Conservation (phyloP, 371 early-diverging fungal species). For the Mucor indicus region DNA sequence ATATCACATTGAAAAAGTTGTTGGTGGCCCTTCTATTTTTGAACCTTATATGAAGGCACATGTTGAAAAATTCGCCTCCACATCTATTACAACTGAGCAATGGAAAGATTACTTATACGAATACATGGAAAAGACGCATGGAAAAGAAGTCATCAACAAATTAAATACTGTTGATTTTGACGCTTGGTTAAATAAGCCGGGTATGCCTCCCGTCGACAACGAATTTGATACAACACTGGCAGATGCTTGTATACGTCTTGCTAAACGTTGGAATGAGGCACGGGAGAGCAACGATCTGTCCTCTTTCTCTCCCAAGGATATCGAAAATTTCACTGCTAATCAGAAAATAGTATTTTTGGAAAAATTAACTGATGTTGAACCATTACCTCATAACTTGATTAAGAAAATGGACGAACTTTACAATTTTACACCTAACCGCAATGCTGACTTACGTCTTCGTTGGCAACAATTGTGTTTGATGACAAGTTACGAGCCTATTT, state of each 20-base stretch:
- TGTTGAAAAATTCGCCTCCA: constrained; percentile 79
- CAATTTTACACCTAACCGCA: constrained; percentile 63
- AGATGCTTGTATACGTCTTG: constrained; percentile 74
- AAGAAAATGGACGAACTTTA: constrained; percentile 76
- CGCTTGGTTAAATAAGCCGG: constrained; percentile 81
- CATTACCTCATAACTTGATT: constrained; percentile 62
- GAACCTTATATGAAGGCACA: constrained; percentile 85
- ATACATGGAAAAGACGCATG: constrained; percentile 63
- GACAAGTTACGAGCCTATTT: constrained; percentile 73
- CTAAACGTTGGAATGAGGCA: constrained; percentile 70
- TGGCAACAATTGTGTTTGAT: constrained; percentile 85
- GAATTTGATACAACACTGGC: constrained; percentile 85
- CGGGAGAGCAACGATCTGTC: constrained; percentile 40
- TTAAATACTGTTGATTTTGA: constrained; percentile 85
- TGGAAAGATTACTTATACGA: constrained; percentile 81
- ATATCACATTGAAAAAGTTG: constrained; percentile 83
- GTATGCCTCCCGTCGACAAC: constrained; percentile 88
- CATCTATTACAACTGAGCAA: constrained; percentile 83
- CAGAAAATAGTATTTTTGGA: constrained; percentile 88
- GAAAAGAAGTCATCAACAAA: constrained; percentile 62
- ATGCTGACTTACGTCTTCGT: constrained; percentile 84
- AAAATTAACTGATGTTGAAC: constrained; percentile 59
- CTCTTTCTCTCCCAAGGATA: constrained; percentile 58
- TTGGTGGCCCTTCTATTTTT: constrained; percentile 83
- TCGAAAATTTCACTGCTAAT: constrained; percentile 63